These are phyloP conservation scores for Mycena venus DNA, from an alignment of 768 basidiomycete genomes.

Conservation along the genomic window DNA sequence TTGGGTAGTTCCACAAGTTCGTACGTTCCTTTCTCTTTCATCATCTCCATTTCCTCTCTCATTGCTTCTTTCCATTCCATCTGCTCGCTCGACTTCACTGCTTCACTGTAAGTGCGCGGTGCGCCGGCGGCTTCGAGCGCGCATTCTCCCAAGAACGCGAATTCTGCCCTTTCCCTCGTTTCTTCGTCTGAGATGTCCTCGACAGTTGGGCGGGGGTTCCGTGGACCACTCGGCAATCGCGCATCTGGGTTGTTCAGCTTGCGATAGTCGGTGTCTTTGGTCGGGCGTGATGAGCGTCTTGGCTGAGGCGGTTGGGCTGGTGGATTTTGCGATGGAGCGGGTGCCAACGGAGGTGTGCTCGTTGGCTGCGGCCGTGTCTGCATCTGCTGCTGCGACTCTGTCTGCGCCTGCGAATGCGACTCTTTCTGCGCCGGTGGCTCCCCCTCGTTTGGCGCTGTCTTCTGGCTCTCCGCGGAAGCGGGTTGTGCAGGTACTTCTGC, in stretches of 20 bases:
- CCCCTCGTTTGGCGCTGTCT: neutral
- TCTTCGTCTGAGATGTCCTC: neutral
- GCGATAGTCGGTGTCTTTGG: too few relatives aligned
- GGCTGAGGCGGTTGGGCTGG: neutral
- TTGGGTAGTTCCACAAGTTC: conserved; percentile 1
- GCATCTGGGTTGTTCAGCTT: conserved; percentile 16
- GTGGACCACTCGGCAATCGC: neutral
- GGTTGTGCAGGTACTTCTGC: conserved; percentile 1
- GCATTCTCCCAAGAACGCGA: neutral
- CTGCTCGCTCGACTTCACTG: conserved; percentile 5
- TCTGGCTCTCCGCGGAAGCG: neutral
- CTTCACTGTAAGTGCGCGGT: neutral
- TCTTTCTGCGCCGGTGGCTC: conserved; percentile 3
- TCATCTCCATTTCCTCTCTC: conserved; percentile 23
- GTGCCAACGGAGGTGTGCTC: neutral
- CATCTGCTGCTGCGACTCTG: neutral
- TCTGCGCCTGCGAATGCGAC: conserved; percentile 1
- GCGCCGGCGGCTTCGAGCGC: neutral
- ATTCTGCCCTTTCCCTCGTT: neutral
- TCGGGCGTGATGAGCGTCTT: neutral
- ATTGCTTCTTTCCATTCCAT: conserved; percentile 20
- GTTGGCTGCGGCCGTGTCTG: conserved; percentile 1
- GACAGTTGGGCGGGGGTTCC: neutral
- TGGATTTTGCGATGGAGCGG: neutral
- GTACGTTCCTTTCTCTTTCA: conserved; percentile 18